A percentile compares a stretch with the other conserved stretches of the same genome.
These are phyloP conservation scores for Leccinum pellstonianum DNA, from an alignment of 768 basidiomycete species.

Conservation along the genomic window DNA sequence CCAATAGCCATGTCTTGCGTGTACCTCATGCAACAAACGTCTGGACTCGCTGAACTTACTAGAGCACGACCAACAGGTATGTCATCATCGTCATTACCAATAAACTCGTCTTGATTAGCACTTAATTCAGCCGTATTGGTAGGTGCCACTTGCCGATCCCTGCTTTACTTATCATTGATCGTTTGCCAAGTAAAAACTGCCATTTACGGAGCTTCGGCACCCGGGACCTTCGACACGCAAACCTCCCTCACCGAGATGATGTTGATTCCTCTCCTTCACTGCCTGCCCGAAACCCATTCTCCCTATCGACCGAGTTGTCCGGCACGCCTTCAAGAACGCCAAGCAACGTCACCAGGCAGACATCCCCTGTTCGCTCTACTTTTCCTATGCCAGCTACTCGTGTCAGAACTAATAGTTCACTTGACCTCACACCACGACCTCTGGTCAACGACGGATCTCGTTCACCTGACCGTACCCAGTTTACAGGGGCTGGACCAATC, in stretches of 20 bases:
- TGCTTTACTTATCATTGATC: background rate
- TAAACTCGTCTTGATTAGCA: conserved; percentile 3
- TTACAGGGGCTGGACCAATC: conserved; percentile 33
- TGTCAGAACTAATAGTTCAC: conserved; percentile 21
- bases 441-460: conserved; percentile 18
- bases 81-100: conserved; percentile 17
- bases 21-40: conserved; percentile 71
- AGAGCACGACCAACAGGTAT: conserved; percentile 81
- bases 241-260: conserved; percentile 54
- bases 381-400: conserved; percentile 34
- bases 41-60: conserved; percentile 77
- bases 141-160: conserved; percentile 10
- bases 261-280: conserved; percentile 35
- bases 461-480: conserved; percentile 27
- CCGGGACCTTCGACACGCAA: conserved; percentile 66
- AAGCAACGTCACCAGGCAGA: conserved; percentile 24
- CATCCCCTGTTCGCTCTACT: conserved; percentile 32
- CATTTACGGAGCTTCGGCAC: conserved; percentile 80
- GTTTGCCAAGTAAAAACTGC: conserved; percentile 65
- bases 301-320: conserved; percentile 10
- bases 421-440: conserved; percentile 24
- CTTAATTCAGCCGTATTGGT: conserved; percentile 44
- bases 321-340: conserved; percentile 11
- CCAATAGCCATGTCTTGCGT: conserved; percentile 76
- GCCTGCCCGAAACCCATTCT: conserved; percentile 26